Base-by-base conservation (phyloP, 768 basidiomycete genomes). In the Lactifluus echinatus region DNA sequence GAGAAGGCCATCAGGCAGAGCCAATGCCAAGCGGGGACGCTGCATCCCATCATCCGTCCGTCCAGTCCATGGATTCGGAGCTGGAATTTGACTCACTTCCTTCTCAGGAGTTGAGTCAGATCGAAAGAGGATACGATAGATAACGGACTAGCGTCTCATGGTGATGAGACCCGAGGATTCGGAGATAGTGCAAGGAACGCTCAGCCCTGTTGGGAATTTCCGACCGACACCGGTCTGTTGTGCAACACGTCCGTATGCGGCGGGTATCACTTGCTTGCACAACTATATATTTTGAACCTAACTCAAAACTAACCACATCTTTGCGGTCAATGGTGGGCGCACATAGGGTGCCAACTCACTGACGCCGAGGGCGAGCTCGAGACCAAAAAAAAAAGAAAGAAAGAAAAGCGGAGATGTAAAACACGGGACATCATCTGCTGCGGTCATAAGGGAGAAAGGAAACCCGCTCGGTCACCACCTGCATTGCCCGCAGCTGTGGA, bases 61-160 rank as follows among this genome's bases (percentile, higher is more conserved):
- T 52, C n/a, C n/a, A n/a, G n/a, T n/a, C n/a, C n/a, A n/a, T 45
- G 21, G 57, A 4, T 23, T 36, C 57, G 57, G 57, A 59, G 47
- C 57, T 54, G 24, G 21, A 46, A 53, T n/a, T 49, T 52, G 52
- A 42, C 45, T 43, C 40, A 37, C 53, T 31, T 31, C 31, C 10
- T 59, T 50, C 57, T 55, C 46, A 49, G 47, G 57, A 59, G 57
- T 57, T 46, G 56, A 57, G 57, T 58, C 53, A 40, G 47, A 54
- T 54, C 54, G 53, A 59, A 54, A 26, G 34, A 39, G 57, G 33
- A 37, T 31, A 43, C 26, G 40, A 39, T 48, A 42, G 53, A 59
- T 59, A 53, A 49, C 40, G 42, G 53, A 45, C 57, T 53, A 48
- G 57, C 28, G 57, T 44, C 29, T 37, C 47, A 17, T 29, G 14